These are phyloP conservation scores for Schwanniomyces vanrijiae DNA, from an alignment of 805 yeast genomes.

Conservation along the genomic window DNA sequence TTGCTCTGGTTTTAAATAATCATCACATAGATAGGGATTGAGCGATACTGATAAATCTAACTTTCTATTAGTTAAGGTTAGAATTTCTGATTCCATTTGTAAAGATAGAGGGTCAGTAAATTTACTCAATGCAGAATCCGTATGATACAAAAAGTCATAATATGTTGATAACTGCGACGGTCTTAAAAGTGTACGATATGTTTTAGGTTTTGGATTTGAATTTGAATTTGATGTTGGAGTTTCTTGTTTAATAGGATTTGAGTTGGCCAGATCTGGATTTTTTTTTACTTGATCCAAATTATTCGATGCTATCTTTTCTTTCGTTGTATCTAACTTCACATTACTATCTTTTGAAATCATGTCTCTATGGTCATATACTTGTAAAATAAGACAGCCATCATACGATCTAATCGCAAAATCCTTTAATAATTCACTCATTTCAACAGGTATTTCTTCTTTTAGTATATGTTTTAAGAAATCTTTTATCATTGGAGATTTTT, in stretches of 20 bases:
- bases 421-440: constrained; percentile 82
- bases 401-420: constrained; percentile 83
- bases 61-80: constrained; percentile 75
- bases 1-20: constrained; percentile 47
- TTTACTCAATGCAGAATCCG: constrained; percentile 71
- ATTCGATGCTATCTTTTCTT: background rate
- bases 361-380: constrained; percentile 82
- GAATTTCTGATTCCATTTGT: constrained; percentile 84
- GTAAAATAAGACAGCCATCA: constrained; percentile 86
- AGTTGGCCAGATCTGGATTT: background rate
- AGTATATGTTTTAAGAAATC: constrained; percentile 80
- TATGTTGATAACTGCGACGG: constrained; percentile 82
- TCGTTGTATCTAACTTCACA: background rate
- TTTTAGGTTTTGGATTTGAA: constrained; percentile 66
- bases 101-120: constrained; percentile 79
- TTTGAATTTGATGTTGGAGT: constrained; percentile 1
- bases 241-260: constrained; percentile 2
- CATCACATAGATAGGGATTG: constrained; percentile 59
- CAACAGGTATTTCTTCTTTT: constrained; percentile 81
- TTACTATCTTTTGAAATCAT: constrained; percentile 19
- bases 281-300: background rate
- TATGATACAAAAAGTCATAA: constrained; percentile 81
- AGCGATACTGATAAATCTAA: constrained; percentile 71
- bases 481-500: constrained; percentile 71
- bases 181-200: constrained; percentile 72